These are phyloP conservation scores for Talaromyces borbonicus DNA, from an alignment of 495 filamentous ascomycete species.

Conservation along the genomic window DNA sequence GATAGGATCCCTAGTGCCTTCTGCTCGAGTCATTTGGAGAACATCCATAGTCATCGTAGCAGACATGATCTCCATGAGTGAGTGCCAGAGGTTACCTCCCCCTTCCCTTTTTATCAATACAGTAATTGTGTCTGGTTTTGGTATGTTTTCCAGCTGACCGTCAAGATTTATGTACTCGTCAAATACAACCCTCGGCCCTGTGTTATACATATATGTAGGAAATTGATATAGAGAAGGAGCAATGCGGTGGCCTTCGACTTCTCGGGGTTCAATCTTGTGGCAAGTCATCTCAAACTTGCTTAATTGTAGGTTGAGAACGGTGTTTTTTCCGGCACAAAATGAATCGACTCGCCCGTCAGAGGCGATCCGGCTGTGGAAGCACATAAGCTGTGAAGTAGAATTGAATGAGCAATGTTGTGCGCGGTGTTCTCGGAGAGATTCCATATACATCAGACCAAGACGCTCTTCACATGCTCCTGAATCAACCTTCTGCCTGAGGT, in stretches of 20 bases:
- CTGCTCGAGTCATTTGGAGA: slow-evolving; percentile 15
- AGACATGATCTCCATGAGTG: slow-evolving; percentile 29
- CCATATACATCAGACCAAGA: slow-evolving; percentile 8
- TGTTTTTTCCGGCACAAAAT: slow-evolving; percentile 14
- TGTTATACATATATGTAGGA: slow-evolving; percentile 15
- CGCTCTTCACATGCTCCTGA: slow-evolving; percentile 7
- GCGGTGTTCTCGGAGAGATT: slow-evolving; percentile 9
- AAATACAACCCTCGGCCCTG: slow-evolving; percentile 10
- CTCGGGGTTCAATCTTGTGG: background rate
- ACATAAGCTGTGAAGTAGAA: slow-evolving; percentile 11
- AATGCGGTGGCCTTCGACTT: background rate
- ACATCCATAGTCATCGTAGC: slow-evolving; percentile 25
- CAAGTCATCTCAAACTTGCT: slow-evolving; percentile 11
- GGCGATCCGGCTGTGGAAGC: slow-evolving; percentile 15
- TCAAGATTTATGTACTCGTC: background rate
- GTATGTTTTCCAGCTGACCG: background rate
- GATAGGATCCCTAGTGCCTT: slow-evolving; percentile 9
- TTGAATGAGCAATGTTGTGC: slow-evolving; percentile 11
- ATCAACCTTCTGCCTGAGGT: background rate
- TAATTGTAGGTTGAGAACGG: slow-evolving; percentile 7
- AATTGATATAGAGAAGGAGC: slow-evolving; percentile 8
- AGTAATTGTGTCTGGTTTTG: slow-evolving; percentile 4
- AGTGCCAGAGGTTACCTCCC: slow-evolving; percentile 27
- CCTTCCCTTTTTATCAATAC: slow-evolving; percentile 30
- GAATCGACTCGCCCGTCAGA: slow-evolving; percentile 10